Base-by-base conservation (phyloP, 2,329 filamentous ascomycete species). In the Fragosphaeria purpurea region DNA sequence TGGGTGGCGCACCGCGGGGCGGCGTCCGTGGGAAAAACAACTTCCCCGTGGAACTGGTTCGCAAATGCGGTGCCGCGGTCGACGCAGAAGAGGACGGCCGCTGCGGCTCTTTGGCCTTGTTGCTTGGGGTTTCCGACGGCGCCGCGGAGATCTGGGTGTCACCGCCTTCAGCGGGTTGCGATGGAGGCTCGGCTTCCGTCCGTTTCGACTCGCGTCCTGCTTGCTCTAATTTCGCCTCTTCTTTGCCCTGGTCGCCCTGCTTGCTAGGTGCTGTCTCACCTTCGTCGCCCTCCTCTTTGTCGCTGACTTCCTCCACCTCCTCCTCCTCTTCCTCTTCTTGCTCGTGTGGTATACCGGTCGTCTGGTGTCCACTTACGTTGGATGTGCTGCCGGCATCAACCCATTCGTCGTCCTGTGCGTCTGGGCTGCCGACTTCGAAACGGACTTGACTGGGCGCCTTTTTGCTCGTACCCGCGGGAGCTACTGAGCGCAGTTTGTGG, bases 341-440 rank as follows among this genome's bases (percentile, higher is more conserved):
- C 10, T 30, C 13, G 38, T 47, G 39, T n/a, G 63, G 50, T 55
- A 53, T 38, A 30, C 51, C 52, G 48, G 49, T 45, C 32, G 44
- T 49, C 40, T 46, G 53, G 34, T 47, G 53, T 34, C 48, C 52
- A 43, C 49, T 54, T 70, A 75, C 10, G 71, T 72, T 80, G 51
- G 77, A 81, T 44, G 72, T 73, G 63, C 22, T 22, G 22, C 79
- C 83, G 53, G 80, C 79, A 64, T 85, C 81, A 41, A 83, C 77
- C 81, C 81, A 84, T 67, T 80, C 80, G 70, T 80, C 78, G 48
- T 78, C 74, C 40, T 63, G 63, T 41, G 68, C 65, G 35, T 64
- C 64, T 41, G 64, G 64, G 43, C 70, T 74, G 48, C 80, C 80
- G 49, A 84, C 70, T 58, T 82, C 79, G 58, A 84, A 84, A 60